Conservation (phyloP, 2,329 filamentous ascomycete genomes). For the Scedosporium dehoogii region DNA sequence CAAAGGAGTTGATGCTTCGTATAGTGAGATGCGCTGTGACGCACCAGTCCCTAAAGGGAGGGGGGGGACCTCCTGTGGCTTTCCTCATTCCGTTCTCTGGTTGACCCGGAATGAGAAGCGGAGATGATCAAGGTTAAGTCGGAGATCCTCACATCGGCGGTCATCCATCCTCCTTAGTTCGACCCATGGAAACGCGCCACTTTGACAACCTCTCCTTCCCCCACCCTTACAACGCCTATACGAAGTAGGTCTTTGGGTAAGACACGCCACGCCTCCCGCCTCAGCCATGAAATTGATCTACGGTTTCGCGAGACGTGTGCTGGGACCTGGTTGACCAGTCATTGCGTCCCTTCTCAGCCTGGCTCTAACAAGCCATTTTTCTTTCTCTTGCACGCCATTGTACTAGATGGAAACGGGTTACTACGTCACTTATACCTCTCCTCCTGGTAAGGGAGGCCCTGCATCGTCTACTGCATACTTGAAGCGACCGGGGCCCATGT, state of each 20-base stretch:
- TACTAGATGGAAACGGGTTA: not conserved
- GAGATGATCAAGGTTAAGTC: not conserved
- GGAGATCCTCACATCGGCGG: not conserved
- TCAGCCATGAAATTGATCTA: not conserved
- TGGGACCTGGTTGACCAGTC: not conserved
- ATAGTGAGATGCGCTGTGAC: too few species aligned
- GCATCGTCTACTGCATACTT: slow-evolving; percentile 1
- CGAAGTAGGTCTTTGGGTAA: not conserved
- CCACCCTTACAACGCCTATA: not conserved
- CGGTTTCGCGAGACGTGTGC: not conserved
- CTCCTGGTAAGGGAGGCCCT: not conserved
- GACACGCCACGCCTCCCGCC: not conserved
- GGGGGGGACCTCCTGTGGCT: not conserved
- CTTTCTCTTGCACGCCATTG: not conserved
- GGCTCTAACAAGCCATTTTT: not conserved
- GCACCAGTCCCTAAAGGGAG: too few species aligned
- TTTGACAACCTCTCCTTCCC: not conserved
- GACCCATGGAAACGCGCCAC: not conserved
- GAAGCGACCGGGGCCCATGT: not conserved
- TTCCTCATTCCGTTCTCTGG: not conserved
- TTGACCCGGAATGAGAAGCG: not conserved
- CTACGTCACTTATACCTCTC: not conserved
- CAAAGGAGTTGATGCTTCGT: too few species aligned
- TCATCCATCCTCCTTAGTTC: not conserved
- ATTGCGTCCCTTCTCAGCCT: not conserved